Conservation (phyloP, 108 stramenopile genomes). For the Cyclotella sp. region DNA sequence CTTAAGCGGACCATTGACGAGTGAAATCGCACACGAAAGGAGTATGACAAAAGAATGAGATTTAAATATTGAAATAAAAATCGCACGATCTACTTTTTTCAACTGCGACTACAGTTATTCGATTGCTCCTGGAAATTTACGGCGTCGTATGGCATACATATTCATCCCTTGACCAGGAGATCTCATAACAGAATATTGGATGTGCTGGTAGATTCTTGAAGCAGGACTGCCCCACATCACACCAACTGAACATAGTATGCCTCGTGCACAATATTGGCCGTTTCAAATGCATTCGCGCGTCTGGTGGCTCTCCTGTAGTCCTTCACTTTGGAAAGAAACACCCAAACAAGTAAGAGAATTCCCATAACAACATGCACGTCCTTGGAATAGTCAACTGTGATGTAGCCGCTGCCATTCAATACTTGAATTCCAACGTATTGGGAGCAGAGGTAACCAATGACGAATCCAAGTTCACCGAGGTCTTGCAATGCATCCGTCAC, state of each 20-base stretch:
- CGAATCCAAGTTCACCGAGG: slow-evolving; percentile 41
- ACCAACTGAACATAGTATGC: not conserved
- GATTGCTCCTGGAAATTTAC: too few species aligned
- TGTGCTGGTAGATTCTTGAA: too few species aligned
- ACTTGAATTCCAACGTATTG: slow-evolving; percentile 12
- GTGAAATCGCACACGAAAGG: too few species aligned
- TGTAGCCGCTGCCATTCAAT: not conserved
- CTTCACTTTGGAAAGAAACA: slow-evolving; percentile 24
- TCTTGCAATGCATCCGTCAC: slow-evolving; percentile 33
- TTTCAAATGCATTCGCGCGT: slow-evolving; percentile 5
- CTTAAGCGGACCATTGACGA: too few species aligned
- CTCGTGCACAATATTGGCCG: not conserved
- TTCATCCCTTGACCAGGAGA: too few species aligned
- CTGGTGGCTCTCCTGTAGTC: slow-evolving; percentile 26
- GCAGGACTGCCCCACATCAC: not conserved
- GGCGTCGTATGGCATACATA: too few species aligned
- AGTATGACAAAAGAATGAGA: too few species aligned
- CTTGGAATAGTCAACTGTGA: slow-evolving; percentile 8
- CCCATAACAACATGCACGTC: slow-evolving; percentile 6
- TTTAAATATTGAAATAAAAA: too few species aligned
- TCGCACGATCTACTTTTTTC: too few species aligned
- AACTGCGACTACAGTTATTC: too few species aligned
- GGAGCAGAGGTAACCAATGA: slow-evolving; percentile 27
- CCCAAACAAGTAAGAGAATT: slow-evolving; percentile 24
- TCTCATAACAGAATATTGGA: too few species aligned